These are phyloP conservation scores for Podosphaera aphanis DNA, from an alignment of 2,329 filamentous ascomycete genomes.

Conservation along the genomic window DNA sequence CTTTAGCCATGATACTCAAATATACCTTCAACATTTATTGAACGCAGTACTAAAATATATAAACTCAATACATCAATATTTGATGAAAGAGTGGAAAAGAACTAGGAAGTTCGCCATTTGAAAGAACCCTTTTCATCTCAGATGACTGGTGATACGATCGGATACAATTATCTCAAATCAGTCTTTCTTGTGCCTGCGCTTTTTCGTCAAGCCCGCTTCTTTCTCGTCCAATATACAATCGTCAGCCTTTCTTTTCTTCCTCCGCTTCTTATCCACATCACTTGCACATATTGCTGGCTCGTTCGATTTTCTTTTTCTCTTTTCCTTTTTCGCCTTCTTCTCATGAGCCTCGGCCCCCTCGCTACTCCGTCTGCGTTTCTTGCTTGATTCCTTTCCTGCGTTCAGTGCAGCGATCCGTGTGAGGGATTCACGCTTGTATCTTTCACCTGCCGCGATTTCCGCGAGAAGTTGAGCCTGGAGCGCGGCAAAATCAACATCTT, in stretches of 20 bases:
- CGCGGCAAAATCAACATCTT: slow-evolving; percentile 5
- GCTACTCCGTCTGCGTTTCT: slow-evolving; percentile 5
- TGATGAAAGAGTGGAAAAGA: no score
- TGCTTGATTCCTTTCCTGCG: slow-evolving; percentile 1
- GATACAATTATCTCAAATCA: no score
- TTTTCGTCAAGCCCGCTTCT: neutral
- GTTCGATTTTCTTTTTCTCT: slow-evolving; percentile 1
- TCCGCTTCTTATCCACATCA: neutral
- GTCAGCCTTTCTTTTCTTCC: neutral
- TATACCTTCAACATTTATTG: no score
- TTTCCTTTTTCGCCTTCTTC: slow-evolving; percentile 3
- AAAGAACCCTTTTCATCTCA: no score
- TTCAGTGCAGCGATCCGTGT: neutral
- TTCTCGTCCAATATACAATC: neutral
- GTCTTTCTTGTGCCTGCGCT: neutral
- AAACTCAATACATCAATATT: no score
- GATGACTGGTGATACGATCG: no score
- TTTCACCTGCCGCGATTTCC: slow-evolving; percentile 8
- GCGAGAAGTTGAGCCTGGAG: slow-evolving; percentile 9
- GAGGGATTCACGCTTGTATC: slow-evolving; percentile 1
- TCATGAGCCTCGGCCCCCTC: neutral
- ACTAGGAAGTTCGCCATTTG: no score
- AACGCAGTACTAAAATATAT: no score
- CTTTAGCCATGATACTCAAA: no score
- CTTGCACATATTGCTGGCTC: neutral